phyloP scores from a whole-genome alignment of 352 stramenopile species.

The Globisporangium uncinulatum region DNA sequence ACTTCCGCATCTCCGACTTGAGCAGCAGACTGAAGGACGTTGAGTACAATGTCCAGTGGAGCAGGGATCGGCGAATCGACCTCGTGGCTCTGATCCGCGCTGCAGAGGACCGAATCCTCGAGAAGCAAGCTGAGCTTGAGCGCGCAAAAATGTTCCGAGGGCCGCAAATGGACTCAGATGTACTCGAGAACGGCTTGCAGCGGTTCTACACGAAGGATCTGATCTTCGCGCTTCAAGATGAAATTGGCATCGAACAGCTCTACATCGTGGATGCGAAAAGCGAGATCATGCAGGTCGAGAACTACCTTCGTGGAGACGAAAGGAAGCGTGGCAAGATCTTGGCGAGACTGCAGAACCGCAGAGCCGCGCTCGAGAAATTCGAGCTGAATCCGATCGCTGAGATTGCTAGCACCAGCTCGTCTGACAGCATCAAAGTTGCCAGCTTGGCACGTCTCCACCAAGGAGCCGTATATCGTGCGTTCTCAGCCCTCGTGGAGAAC shows the following conservation, averaged over 20 bases:
- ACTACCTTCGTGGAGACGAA: constrained; percentile 57
- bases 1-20: constrained; percentile 68
- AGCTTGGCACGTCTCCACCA: constrained; percentile 35
- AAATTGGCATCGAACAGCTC: constrained; percentile 81
- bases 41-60: constrained; percentile 79
- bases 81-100: constrained; percentile 65
- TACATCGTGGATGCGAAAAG: constrained; percentile 78
- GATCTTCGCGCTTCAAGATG: constrained; percentile 65
- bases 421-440: constrained; percentile 2
- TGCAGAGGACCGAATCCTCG: constrained; percentile 56
- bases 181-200: constrained; percentile 64
- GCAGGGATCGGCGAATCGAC: constrained; percentile 56
- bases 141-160: constrained; percentile 60
- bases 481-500: constrained; percentile 45
- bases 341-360: constrained; percentile 32
- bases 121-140: constrained; percentile 79
- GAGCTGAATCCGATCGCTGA: constrained; percentile 28
- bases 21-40: constrained; percentile 42
- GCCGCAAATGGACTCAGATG: constrained; percentile 74
- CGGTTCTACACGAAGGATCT: constrained; percentile 77
- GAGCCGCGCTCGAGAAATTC: constrained; percentile 37
- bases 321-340: constrained; percentile 28
- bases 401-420: neutral
- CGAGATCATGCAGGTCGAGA: constrained; percentile 65
- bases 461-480: constrained; percentile 37